Evolutionary conservation across 192 early-diverging fungal genomes (phyloP), one percentile per base, ranked within the genome.

Genomic region (Coemansia sp.): DNA sequence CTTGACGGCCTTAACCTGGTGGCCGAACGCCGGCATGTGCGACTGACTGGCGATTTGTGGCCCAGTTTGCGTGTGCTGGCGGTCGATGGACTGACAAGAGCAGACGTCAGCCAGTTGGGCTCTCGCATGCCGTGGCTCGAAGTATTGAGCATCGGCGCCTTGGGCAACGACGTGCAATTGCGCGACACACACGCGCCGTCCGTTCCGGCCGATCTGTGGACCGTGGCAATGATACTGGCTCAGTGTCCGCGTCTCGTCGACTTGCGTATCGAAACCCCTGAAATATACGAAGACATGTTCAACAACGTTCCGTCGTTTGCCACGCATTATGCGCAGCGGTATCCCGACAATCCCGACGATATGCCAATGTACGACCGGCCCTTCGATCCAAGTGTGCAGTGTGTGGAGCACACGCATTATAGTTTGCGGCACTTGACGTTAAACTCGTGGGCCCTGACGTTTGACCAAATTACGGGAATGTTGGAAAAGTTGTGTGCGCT

Each of bases 401-500:
- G 61, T n/a, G 45, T 26, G 14, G 3, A 16, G 14, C 7, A 4
- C 0, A 11, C 19, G 6, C 72, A 64, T n/a, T 1, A 11, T 2
- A 16, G 6, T 8, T 51, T 75, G 39, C 41, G 35, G 3, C 56
- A 65, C 21, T 47, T 75, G 56, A 63, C 50, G 51, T 50, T 75
- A 4, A 66, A 70, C 51, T 57, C 68, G 0, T 75, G 64, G 68
- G 74, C 74, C 39, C 59, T 75, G 57, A 67, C 74, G 23, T 75
- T 75, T 39, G 74, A 66, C 50, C 74, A 75, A 61, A 29, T 69
- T 11, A 38, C 62, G 7, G 14, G 2, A 14, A 17, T 75, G 38
- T 38, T 70, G 4, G 35, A 25, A 3, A 4, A 17, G 8, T 47
- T 75, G 43, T 56, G 49, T 0, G 22, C 16, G 11, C 60, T 75